These are phyloP conservation scores for Pseudomonodictys pantanalensis DNA, from an alignment of 495 filamentous ascomycete genomes.

Conservation along the genomic window DNA sequence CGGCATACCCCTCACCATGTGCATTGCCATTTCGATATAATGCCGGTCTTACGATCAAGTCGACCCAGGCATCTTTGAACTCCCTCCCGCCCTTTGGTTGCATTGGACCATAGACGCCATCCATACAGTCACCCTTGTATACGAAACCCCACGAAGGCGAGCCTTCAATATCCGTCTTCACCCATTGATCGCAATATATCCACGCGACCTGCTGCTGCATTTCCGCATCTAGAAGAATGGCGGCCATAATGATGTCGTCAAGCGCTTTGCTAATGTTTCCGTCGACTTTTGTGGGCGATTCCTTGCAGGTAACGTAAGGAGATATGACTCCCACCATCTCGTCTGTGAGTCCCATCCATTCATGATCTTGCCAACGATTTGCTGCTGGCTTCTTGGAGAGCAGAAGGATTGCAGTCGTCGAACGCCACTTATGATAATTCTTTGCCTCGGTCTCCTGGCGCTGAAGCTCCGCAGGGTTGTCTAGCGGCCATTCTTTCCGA, in stretches of 20 bases:
- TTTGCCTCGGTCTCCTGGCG: not conserved
- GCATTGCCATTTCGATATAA: not conserved
- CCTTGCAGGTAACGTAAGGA: not conserved
- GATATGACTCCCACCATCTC: not conserved
- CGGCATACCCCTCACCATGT: not conserved
- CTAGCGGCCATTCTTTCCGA: not conserved
- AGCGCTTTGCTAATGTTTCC: not conserved
- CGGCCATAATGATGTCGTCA: not conserved
- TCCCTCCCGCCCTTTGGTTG: not conserved
- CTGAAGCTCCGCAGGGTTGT: not conserved
- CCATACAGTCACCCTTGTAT: not conserved
- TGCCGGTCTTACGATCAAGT: not conserved
- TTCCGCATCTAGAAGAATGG: not conserved
- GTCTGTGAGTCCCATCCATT: not conserved
- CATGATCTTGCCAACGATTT: not conserved
- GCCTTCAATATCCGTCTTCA: not conserved
- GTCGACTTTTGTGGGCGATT: not conserved
- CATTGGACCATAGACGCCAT: not conserved
- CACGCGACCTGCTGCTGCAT: not conserved
- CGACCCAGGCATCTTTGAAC: not conserved
- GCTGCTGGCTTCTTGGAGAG: not conserved
- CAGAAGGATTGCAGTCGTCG: not conserved
- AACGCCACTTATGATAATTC: conserved; percentile 1
- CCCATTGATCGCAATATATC: conserved; percentile 4
- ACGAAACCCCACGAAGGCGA: not conserved